A percentile compares a stretch with the other conserved stretches of the same genome.
These are phyloP conservation scores for Arthonia radiata DNA, from an alignment of 495 filamentous ascomycete species.

Conservation along the genomic window DNA sequence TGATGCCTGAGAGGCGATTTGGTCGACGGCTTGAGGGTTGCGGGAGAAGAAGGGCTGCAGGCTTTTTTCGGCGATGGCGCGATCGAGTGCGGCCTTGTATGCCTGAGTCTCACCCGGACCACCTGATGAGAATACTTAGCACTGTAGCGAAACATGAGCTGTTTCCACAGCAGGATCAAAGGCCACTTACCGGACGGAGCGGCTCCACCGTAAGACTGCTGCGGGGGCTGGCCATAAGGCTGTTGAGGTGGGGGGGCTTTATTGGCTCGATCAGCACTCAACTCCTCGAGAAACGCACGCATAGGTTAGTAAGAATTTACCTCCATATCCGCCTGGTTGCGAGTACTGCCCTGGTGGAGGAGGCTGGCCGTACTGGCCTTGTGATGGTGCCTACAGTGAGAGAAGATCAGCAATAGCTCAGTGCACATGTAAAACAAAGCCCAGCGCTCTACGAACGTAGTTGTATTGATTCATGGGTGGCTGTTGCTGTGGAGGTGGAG, in stretches of 20 bases:
- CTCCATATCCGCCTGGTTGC: constrained; percentile 1
- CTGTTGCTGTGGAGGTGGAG: not conserved
- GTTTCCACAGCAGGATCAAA: constrained; percentile 1
- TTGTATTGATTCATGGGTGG: too few species aligned
- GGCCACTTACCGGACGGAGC: not conserved
- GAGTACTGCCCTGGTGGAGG: constrained; percentile 1
- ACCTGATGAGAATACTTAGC: constrained; percentile 2
- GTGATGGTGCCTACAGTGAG: too few species aligned
- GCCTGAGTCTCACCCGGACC: constrained; percentile 23
- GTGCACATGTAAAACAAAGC: too few species aligned
- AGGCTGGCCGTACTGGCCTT: constrained; percentile 1
- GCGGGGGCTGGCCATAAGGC: constrained; percentile 3
- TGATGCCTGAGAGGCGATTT: constrained; percentile 15
- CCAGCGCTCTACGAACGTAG: too few species aligned
- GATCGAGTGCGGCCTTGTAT: constrained; percentile 27
- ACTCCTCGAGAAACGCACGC: too few species aligned
- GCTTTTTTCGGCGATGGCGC: constrained; percentile 30
- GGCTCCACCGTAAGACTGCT: constrained; percentile 2
- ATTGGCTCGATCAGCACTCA: constrained; percentile 2
- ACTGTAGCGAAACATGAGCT: constrained; percentile 1
- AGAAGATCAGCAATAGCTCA: too few species aligned
- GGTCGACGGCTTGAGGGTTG: constrained; percentile 20
- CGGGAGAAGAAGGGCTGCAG: constrained; percentile 31
- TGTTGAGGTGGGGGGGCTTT: constrained; percentile 5
- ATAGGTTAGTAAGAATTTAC: too few species aligned